Evolutionary conservation across 371 early-diverging fungal species (phyloP).

Genomic region (Rhizopus arrhizus): DNA sequence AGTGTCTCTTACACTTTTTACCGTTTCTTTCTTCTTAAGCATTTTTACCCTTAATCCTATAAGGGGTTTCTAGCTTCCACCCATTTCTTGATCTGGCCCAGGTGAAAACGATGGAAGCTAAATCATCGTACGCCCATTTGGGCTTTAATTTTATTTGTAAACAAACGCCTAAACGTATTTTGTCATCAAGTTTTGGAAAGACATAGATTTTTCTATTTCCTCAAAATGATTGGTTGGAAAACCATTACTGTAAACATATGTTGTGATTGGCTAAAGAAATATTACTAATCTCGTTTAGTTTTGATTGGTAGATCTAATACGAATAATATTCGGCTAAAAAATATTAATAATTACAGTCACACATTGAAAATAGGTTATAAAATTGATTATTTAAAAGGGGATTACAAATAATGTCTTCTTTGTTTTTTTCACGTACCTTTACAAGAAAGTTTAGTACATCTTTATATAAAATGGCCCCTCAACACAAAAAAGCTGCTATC

Average conservation of each 20-base stretch:
- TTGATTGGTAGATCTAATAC: not conserved
- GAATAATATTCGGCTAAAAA: too few species aligned
- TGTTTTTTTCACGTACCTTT: slow-evolving; percentile 23
- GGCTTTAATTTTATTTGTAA: too few species aligned
- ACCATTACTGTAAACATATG: not conserved
- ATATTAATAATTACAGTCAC: slow-evolving; percentile 17
- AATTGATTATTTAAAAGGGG: slow-evolving; percentile 14
- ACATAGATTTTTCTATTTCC: too few species aligned
- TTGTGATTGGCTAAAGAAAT: not conserved
- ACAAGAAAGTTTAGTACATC: slow-evolving; percentile 28
- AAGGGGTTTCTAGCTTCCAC: too few species aligned
- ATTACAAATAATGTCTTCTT: slow-evolving; percentile 25
- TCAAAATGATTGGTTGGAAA: not conserved
- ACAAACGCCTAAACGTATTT: too few species aligned
- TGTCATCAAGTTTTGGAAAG: too few species aligned
- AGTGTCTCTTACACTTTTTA: too few species aligned
- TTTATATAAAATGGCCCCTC: slow-evolving; percentile 38
- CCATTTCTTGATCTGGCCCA: too few species aligned
- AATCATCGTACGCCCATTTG: too few species aligned
- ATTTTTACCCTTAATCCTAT: too few species aligned
- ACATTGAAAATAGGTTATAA: not conserved
- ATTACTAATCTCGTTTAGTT: not conserved
- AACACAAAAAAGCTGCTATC: slow-evolving; percentile 58
- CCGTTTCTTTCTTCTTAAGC: too few species aligned
- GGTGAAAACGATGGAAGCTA: too few species aligned